A percentile compares a stretch with the other conserved stretches of the same genome.
phyloP scores from a whole-genome alignment of 2,329 filamentous ascomycete genomes.

The Pseudogymnoascus sp. region DNA sequence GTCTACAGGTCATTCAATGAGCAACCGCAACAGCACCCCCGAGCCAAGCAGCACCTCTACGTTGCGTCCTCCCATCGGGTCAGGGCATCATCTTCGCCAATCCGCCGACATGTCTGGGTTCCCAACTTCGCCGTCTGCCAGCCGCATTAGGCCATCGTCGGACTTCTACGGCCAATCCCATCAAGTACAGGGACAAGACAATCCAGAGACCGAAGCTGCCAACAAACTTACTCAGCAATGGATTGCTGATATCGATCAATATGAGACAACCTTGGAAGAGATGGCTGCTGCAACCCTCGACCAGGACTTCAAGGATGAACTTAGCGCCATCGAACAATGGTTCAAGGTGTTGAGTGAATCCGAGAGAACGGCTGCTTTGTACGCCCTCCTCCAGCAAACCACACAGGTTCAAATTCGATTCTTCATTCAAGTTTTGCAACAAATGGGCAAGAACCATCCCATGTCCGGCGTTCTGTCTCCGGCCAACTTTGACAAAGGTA shows the following conservation, averaged over 20 bases:
- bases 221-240: slow-evolving; percentile 96
- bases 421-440: slow-evolving; percentile 97
- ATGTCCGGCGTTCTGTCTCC: slow-evolving; percentile 94
- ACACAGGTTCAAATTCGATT: slow-evolving; percentile 98
- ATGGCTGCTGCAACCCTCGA: slow-evolving; percentile 98
- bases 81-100: slow-evolving; percentile 79
- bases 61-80: slow-evolving; percentile 73
- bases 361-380: slow-evolving; percentile 88
- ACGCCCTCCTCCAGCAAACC: slow-evolving; percentile 93
- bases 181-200: slow-evolving; percentile 58
- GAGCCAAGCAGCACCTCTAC: slow-evolving; percentile 77
- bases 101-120: slow-evolving; percentile 94
- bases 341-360: slow-evolving; percentile 96
- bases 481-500: slow-evolving; percentile 94
- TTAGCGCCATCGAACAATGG: slow-evolving; percentile 99
- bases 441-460: slow-evolving; percentile 97
- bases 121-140: slow-evolving; percentile 57
- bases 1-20: slow-evolving; percentile 62
- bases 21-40: slow-evolving; percentile 94
- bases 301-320: slow-evolving; percentile 98
- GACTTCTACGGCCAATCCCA: slow-evolving; percentile 83
- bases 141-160: slow-evolving; percentile 84
- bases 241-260: slow-evolving; percentile 98
- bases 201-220: slow-evolving; percentile 68
- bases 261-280: slow-evolving; percentile 96